Conservation (phyloP, 495 filamentous ascomycete genomes). For the Aspergillus bertholletiae region DNA sequence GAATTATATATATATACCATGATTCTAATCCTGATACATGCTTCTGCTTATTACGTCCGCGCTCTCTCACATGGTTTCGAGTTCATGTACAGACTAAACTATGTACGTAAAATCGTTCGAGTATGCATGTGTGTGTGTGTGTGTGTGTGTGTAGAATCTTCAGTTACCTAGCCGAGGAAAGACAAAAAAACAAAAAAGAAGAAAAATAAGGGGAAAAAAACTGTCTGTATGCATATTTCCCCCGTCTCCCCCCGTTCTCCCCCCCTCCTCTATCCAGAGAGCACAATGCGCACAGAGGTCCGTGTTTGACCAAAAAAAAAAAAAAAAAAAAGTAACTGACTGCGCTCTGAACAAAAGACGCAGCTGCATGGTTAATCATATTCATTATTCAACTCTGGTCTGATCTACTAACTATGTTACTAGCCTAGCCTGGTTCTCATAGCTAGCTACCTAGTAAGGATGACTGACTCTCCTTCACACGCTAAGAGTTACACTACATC, state of each 20-base stretch:
- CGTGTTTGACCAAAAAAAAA: conserved; percentile 13
- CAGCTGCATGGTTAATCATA: background rate
- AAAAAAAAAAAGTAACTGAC: no score
- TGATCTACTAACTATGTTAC: conserved; percentile 5
- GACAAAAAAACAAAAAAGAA: no score
- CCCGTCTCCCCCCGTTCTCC: background rate
- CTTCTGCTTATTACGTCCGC: background rate
- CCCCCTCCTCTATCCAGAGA: background rate
- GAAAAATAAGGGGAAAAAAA: no score
- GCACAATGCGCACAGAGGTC: conserved; percentile 23
- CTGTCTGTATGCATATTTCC: conserved; percentile 9
- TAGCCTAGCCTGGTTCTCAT: no score
- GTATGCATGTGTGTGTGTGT: conserved; percentile 3
- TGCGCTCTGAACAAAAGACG: background rate
- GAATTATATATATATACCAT: no score
- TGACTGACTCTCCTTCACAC: no score
- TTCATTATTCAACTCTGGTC: background rate
- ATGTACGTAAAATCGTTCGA: background rate
- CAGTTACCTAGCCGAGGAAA: no score
- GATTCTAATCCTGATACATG: background rate
- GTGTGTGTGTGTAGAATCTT: no score
- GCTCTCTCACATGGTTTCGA: background rate
- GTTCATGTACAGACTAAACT: background rate
- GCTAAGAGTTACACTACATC: conserved; percentile 3
- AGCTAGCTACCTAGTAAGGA: no score